phyloP scores from a whole-genome alignment of 306 rosid species.

The Chamaecrista fasciculata region DNA sequence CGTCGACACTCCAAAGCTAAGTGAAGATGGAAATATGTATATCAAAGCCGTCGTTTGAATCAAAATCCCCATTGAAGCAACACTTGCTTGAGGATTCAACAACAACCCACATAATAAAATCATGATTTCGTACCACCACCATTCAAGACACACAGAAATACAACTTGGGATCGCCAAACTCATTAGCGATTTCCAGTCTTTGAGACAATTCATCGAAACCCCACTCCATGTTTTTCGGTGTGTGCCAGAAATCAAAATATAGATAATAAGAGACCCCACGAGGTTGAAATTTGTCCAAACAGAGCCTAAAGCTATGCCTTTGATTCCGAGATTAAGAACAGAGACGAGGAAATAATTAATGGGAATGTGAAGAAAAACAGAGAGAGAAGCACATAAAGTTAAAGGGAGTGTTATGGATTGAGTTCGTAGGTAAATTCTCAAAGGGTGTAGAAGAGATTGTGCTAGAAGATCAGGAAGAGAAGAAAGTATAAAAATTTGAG shows the following conservation, averaged over 20 bases:
- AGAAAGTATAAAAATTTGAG: conserved; percentile 26
- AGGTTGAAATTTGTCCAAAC: conserved; percentile 39
- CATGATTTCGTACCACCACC: conserved; percentile 56
- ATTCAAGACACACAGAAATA: conserved; percentile 40
- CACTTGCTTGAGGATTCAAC: conserved; percentile 31
- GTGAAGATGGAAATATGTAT: conserved; percentile 35
- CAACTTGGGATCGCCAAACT: conserved; percentile 39
- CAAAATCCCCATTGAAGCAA: conserved; percentile 41
- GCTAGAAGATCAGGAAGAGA: conserved; percentile 38
- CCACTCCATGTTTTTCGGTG: conserved; percentile 24
- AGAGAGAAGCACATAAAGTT: conserved; percentile 29
- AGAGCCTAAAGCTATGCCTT: conserved; percentile 33
- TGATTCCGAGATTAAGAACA: conserved; percentile 32
- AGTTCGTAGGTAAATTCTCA: conserved; percentile 38
- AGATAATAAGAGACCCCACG: conserved; percentile 22
- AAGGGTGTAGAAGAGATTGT: conserved; percentile 38
- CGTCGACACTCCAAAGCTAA: conserved; percentile 41
- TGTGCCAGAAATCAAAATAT: not conserved
- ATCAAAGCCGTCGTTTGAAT: conserved; percentile 40
- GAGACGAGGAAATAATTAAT: conserved; percentile 35
- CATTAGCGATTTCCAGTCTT: conserved; percentile 13
- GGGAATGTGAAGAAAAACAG: conserved; percentile 39
- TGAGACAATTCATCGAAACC: not conserved
- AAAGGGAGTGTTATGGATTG: conserved; percentile 41
- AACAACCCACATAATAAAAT: conserved; percentile 34